These are phyloP conservation scores for Pyrenophora tritici-repentis DNA, from an alignment of 2,329 filamentous ascomycete species.

Conservation along the genomic window DNA sequence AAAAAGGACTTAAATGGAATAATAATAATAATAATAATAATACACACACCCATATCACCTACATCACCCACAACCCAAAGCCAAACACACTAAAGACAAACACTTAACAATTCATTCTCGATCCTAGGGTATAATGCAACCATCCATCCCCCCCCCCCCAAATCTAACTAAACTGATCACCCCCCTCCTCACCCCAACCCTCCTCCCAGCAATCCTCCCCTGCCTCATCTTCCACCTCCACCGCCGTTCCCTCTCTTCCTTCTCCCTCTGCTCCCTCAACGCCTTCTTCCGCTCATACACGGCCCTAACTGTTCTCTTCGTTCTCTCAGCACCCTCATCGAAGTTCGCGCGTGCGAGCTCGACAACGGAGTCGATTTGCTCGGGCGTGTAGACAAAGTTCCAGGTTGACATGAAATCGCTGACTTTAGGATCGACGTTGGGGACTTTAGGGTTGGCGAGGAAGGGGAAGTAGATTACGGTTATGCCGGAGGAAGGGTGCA, in stretches of 20 bases:
- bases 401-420: slow-evolving; percentile 92
- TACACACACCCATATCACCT: no score
- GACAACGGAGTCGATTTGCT: slow-evolving; percentile 86
- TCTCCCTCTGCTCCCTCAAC: slow-evolving; percentile 61
- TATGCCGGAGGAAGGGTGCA: slow-evolving; percentile 79
- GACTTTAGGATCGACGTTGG: slow-evolving; percentile 79
- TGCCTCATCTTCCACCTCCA: slow-evolving; percentile 50
- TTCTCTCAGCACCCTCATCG: slow-evolving; percentile 76
- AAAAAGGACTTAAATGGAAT: no score
- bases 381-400: slow-evolving; percentile 95
- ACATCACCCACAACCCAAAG: no score
- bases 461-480: slow-evolving; percentile 90
- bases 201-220: slow-evolving; percentile 57
- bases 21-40: no score
- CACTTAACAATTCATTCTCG: not conserved
- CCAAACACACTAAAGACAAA: no score
- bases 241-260: slow-evolving; percentile 45
- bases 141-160: no score
- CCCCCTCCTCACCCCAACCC: slow-evolving; percentile 59
- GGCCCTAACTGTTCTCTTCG: slow-evolving; percentile 77
- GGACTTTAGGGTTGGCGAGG: slow-evolving; percentile 77
- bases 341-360: slow-evolving; percentile 85
- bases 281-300: slow-evolving; percentile 92
- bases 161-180: slow-evolving; percentile 68
- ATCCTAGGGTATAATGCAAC: slow-evolving; percentile 8